These are phyloP conservation scores for Gaertneriomyces semiglobifer DNA, from an alignment of 192 early-diverging fungal genomes.

Conservation along the genomic window DNA sequence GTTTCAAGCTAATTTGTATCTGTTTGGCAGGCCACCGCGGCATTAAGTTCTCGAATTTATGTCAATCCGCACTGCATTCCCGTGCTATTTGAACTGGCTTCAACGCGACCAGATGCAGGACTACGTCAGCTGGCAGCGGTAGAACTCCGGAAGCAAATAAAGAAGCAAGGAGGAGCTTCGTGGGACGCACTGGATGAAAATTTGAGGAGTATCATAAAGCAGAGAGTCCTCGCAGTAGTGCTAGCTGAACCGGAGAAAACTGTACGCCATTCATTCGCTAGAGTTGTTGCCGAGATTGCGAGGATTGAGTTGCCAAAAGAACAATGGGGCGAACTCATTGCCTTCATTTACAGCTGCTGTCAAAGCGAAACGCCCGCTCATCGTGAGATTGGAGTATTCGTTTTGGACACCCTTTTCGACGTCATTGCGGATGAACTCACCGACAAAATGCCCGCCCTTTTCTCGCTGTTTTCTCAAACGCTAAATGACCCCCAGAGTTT, in stretches of 20 bases:
- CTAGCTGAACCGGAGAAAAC: constrained; percentile 69
- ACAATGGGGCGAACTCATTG: constrained; percentile 74
- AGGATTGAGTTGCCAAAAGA: constrained; percentile 72
- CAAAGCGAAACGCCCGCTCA: constrained; percentile 67
- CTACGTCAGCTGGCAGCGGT: constrained; percentile 85
- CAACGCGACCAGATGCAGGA: constrained; percentile 24
- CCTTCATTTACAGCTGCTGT: constrained; percentile 78
- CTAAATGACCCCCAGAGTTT: constrained; percentile 81
- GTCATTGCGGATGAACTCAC: constrained; percentile 69
- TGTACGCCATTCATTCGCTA: constrained; percentile 74
- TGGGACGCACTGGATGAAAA: constrained; percentile 67
- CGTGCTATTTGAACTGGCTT: constrained; percentile 72
- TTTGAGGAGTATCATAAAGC: constrained; percentile 59
- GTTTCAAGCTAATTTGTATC: neutral
- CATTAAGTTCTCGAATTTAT: constrained; percentile 74
- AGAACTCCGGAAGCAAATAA: constrained; percentile 79
- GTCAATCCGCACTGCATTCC: constrained; percentile 69
- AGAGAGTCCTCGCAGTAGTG: constrained; percentile 66
- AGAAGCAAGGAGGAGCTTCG: constrained; percentile 47
- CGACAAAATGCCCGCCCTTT: constrained; percentile 61
- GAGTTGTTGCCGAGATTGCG: constrained; percentile 87
- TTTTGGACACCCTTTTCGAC: constrained; percentile 84
- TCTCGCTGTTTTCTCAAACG: constrained; percentile 69
- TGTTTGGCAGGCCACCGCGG: constrained; percentile 58
- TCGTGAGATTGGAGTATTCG: constrained; percentile 83